phyloP scores from a whole-genome alignment of 2,329 filamentous ascomycete genomes.

The Ophiostoma ips region DNA sequence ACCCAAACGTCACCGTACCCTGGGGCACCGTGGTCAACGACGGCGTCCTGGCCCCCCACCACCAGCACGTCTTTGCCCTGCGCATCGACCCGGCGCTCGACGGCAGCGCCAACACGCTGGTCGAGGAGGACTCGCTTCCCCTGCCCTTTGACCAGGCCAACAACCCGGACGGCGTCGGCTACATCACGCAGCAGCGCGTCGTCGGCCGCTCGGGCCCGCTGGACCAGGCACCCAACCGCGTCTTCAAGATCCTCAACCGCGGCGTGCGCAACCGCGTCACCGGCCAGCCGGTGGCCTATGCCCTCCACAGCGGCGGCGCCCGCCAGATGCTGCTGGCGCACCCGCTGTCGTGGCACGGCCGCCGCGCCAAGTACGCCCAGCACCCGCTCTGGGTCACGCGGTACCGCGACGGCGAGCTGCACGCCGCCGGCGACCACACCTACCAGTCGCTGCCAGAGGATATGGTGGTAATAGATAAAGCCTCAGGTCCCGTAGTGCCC shows the following conservation, averaged over 20 bases:
- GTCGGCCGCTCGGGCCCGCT: constrained; percentile 31
- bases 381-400: constrained; percentile 32
- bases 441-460: constrained; percentile 21
- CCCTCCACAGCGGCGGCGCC: constrained; percentile 29
- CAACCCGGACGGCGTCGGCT: constrained; percentile 39
- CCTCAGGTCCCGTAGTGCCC: neutral
- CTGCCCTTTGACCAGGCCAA: constrained; percentile 25
- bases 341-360: constrained; percentile 25
- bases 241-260: constrained; percentile 36
- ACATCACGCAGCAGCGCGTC: constrained; percentile 26
- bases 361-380: constrained; percentile 27
- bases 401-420: constrained; percentile 29
- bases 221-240: constrained; percentile 34
- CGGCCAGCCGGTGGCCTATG: constrained; percentile 30
- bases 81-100: constrained; percentile 34
- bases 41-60: neutral
- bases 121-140: constrained; percentile 24
- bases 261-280: constrained; percentile 26
- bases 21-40: constrained; percentile 1
- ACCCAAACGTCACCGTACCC: constrained; percentile 15
- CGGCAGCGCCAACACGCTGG: constrained; percentile 39
- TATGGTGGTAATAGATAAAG: neutral
- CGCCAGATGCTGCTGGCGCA: constrained; percentile 27
- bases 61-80: constrained; percentile 2
- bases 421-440: constrained; percentile 27